phyloP scores from a whole-genome alignment of 1,139 yeast species.

The Scheffersomyces parashehatae region DNA sequence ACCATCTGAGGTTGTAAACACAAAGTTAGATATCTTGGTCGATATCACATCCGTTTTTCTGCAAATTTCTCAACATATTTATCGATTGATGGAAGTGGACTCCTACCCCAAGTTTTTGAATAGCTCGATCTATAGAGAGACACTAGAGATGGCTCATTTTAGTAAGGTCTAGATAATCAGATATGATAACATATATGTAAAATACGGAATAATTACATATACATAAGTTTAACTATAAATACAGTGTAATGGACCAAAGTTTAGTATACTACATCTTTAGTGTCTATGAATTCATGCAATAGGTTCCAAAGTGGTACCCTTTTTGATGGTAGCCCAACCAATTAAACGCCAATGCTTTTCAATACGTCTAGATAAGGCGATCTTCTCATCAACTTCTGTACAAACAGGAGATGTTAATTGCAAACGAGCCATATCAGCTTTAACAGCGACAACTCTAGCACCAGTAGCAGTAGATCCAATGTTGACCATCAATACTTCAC shows the following conservation, averaged over 20 bases:
- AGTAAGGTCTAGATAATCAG: background rate
- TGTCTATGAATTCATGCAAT: slow-evolving; percentile 27
- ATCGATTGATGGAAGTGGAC: slow-evolving; percentile 67
- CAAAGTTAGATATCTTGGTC: slow-evolving; percentile 31
- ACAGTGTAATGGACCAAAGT: background rate
- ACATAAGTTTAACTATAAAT: background rate
- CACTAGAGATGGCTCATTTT: background rate
- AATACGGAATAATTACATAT: background rate
- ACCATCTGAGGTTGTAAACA: slow-evolving; percentile 8
- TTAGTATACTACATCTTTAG: background rate
- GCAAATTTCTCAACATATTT: slow-evolving; percentile 48
- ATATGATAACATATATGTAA: background rate
- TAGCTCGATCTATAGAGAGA: slow-evolving; percentile 13
- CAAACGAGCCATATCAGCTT: slow-evolving; percentile 99
- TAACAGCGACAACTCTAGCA: slow-evolving; percentile 96
- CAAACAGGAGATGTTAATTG: slow-evolving; percentile 98
- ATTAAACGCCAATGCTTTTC: slow-evolving; percentile 99
- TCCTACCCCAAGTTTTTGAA: slow-evolving; percentile 69
- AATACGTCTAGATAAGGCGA: slow-evolving; percentile 97
- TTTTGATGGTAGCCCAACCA: slow-evolving; percentile 99
- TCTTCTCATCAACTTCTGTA: slow-evolving; percentile 97
- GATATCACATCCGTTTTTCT: slow-evolving; percentile 39
- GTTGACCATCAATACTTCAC: slow-evolving; percentile 97
- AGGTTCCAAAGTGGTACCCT: slow-evolving; percentile 88
- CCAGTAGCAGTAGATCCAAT: slow-evolving; percentile 99